Base-by-base conservation (phyloP, 2,329 filamentous ascomycete species). In the Thermomyces lanuginosus region DNA sequence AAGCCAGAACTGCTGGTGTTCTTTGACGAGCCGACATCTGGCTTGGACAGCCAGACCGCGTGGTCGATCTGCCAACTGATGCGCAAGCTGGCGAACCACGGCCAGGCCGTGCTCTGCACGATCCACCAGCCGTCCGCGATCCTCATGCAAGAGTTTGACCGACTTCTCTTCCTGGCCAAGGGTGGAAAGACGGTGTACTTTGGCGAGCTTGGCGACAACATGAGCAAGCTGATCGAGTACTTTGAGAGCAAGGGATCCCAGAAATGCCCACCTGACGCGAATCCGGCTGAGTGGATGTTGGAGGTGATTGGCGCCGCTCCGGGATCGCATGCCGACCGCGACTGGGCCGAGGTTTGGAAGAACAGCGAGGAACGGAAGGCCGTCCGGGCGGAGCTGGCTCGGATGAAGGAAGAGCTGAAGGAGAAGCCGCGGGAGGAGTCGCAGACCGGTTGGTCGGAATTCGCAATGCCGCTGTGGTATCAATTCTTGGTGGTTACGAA, bases 51-150 rank as follows among this genome's bases (percentile, higher is more conserved):
- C 45, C 83, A 92, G 51, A 92, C 84, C 1, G 86, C 83, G 1
- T 93, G 82, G 81, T 79, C 81, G 37, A 92, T 93, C 46, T 66
- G 82, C 26, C 76, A 82, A 48, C 66, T 93, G 6, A 68, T 95
- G 21, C 76, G 91, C 53, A 92, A 91, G 56, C 65, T 93, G 16
- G 82, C 82, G 41, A 79, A 89, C 49, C 78, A 73, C 36, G 84
- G 86, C 9, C 82, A 91, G 48, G 84, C 86, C 26, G 81, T 93
- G 51, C 71, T 93, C 9, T 92, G 83, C 59, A 93, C 86, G 0
- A 93, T 93, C 34, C 86, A 95, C 51, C 86, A 95, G 53, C 86
- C 86, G 8, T 92, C 81, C 9, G 83, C 84, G 16, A 82, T 92
- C 65, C 65, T 93, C 27, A 92, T 93, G 61, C 80, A 92, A 49